A percentile compares a stretch with the other conserved stretches of the same genome.
phyloP scores from a whole-genome alignment of 2,329 filamentous ascomycete genomes.

The Penicillium hordei region DNA sequence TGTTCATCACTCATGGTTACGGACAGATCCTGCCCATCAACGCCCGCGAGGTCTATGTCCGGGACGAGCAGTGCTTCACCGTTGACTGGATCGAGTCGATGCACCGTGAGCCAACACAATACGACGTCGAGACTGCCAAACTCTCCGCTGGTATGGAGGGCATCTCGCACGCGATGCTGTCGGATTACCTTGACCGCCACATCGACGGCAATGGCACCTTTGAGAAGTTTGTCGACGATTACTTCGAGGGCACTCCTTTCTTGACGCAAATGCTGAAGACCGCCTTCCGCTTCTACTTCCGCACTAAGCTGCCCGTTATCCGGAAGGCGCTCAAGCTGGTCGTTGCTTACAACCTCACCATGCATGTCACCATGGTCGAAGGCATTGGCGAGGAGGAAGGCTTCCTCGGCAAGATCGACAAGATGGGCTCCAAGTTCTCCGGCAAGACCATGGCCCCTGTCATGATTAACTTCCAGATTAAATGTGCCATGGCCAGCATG shows the following conservation, averaged over 20 bases:
- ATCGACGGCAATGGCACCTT: slow-evolving; percentile 88
- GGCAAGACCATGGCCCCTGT: slow-evolving; percentile 91
- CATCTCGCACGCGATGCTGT: slow-evolving; percentile 74
- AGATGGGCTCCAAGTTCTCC: slow-evolving; percentile 80
- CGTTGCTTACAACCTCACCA: slow-evolving; percentile 90
- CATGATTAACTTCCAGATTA: slow-evolving; percentile 99
- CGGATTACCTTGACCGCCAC: slow-evolving; percentile 92
- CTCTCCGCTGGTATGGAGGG: slow-evolving; percentile 88
- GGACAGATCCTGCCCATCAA: slow-evolving; percentile 89
- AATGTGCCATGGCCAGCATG: slow-evolving; percentile 95
- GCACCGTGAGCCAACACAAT: slow-evolving; percentile 72
- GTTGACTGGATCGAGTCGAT: slow-evolving; percentile 90
- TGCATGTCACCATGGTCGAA: slow-evolving; percentile 93
- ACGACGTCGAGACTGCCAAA: slow-evolving; percentile 82
- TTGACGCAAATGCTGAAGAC: slow-evolving; percentile 96
- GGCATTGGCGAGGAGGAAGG: slow-evolving; percentile 77
- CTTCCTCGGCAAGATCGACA: slow-evolving; percentile 79
- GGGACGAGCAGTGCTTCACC: slow-evolving; percentile 87
- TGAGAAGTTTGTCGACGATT: slow-evolving; percentile 90
- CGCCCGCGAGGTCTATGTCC: slow-evolving; percentile 89
- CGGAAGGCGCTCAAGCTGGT: slow-evolving; percentile 94
- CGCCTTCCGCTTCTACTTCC: slow-evolving; percentile 86
- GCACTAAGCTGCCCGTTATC: slow-evolving; percentile 83
- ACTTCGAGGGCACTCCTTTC: slow-evolving; percentile 94
- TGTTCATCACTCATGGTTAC: slow-evolving; percentile 97